Conservation (phyloP, 495 filamentous ascomycete genomes). For the Lasiosphaeria miniovina region DNA sequence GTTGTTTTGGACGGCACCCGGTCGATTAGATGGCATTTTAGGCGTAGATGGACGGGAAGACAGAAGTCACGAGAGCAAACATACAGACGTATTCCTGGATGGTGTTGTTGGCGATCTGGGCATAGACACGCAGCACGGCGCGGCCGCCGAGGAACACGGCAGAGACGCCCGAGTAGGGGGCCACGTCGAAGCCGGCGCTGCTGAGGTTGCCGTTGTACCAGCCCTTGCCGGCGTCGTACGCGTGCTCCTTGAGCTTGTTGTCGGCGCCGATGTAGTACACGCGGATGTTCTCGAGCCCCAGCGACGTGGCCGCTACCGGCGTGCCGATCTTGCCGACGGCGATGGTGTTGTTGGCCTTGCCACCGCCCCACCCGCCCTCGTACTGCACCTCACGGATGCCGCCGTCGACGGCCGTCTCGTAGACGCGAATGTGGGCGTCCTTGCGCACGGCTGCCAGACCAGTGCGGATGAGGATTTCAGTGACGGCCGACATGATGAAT, state of each 20-base stretch:
- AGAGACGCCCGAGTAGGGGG: conserved; percentile 10
- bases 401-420: conserved; percentile 10
- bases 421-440: conserved; percentile 9
- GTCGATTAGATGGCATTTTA: background rate
- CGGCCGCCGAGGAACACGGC: conserved; percentile 8
- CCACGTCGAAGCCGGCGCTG: conserved; percentile 1
- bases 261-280: conserved; percentile 2
- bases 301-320: conserved; percentile 6
- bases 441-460: conserved; percentile 8
- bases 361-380: conserved; percentile 2
- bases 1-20: background rate
- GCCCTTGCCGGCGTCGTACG: conserved; percentile 1
- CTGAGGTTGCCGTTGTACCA: conserved; percentile 8
- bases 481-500: conserved; percentile 10
- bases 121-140: conserved; percentile 1
- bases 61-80: background rate
- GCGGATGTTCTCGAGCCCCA: conserved; percentile 6
- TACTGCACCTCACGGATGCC: conserved; percentile 7
- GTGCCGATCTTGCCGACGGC: conserved; percentile 10
- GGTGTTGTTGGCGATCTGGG: conserved; percentile 7
- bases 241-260: conserved; percentile 5
- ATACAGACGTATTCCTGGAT: conserved; percentile 13
- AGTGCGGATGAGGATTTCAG: conserved; percentile 11
- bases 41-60: background rate
- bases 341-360: background rate